Conservation (phyloP, 371 early-diverging fungal genomes). For the Mortierella sp. region DNA sequence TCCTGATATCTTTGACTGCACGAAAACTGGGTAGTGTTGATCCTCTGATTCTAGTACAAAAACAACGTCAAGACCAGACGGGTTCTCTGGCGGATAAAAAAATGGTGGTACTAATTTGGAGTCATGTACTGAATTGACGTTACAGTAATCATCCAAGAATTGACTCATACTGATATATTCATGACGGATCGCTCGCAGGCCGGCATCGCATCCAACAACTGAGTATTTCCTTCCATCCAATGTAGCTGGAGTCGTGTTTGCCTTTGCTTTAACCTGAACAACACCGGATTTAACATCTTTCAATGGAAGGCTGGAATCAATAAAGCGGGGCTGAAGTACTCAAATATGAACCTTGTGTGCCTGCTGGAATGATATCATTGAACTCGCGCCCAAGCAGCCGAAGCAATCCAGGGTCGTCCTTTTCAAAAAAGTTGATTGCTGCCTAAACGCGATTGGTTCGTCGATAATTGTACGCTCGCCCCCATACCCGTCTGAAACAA, state of each 20-base stretch:
- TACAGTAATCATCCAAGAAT: slow-evolving; percentile 31
- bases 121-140: slow-evolving; percentile 10
- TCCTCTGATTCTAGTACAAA: slow-evolving; percentile 21
- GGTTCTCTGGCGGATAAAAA: slow-evolving; percentile 18
- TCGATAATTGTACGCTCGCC: slow-evolving; percentile 15
- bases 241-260: background rate
- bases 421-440: slow-evolving; percentile 22
- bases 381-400: background rate
- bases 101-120: slow-evolving; percentile 24
- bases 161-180: slow-evolving; percentile 9
- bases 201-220: background rate
- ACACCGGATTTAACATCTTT: background rate
- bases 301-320: background rate
- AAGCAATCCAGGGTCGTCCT: slow-evolving; percentile 7
- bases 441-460: slow-evolving; percentile 24
- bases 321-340: slow-evolving; percentile 8
- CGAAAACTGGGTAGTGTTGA: slow-evolving; percentile 6
- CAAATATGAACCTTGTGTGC: slow-evolving; percentile 1
- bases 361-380: background rate
- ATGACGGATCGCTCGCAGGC: slow-evolving; percentile 1
- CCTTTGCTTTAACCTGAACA: background rate
- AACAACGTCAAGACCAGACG: slow-evolving; percentile 36
- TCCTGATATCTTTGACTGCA: background rate
- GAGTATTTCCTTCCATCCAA: background rate
- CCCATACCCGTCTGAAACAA: background rate